These are phyloP conservation scores for Pseudevernia furfuracea DNA, from an alignment of 495 filamentous ascomycete species.

Conservation along the genomic window DNA sequence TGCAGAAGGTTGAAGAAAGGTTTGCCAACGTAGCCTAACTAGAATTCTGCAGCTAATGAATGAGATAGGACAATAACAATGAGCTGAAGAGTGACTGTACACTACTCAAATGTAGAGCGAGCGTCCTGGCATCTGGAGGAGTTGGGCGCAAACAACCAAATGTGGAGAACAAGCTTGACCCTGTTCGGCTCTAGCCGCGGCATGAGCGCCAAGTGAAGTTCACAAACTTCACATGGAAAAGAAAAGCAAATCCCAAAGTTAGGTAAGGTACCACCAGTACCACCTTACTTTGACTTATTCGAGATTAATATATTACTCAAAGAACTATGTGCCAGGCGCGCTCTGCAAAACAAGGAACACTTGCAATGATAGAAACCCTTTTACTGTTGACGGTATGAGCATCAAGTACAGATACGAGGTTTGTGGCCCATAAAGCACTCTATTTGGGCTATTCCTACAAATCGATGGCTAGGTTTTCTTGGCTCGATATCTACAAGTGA, in stretches of 20 bases:
- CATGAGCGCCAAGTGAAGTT: conserved; percentile 1
- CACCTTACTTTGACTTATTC: too few species aligned
- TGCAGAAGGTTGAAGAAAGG: neutral
- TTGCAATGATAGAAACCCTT: too few species aligned
- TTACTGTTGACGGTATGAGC: too few species aligned
- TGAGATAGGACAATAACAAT: neutral
- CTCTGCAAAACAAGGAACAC: too few species aligned
- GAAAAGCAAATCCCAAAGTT: neutral
- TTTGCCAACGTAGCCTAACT: neutral
- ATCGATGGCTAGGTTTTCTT: neutral
- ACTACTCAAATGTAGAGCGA: neutral
- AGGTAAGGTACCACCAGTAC: too few species aligned
- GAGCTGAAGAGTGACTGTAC: neutral
- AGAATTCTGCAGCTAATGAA: neutral
- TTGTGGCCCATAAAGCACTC: too few species aligned
- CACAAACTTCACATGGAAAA: neutral
- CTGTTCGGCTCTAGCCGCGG: conserved; percentile 5
- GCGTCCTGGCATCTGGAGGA: neutral
- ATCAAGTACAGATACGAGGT: too few species aligned
- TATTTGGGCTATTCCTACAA: too few species aligned
- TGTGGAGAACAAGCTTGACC: conserved; percentile 7
- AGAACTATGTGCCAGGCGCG: too few species aligned
- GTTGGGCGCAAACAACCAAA: neutral
- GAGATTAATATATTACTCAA: too few species aligned
- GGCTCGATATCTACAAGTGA: neutral